Percentiles rank a stretch among this genome's conserved stretches.
phyloP scores from a whole-genome alignment of 768 basidiomycete genomes.

The Suillus variegatus region DNA sequence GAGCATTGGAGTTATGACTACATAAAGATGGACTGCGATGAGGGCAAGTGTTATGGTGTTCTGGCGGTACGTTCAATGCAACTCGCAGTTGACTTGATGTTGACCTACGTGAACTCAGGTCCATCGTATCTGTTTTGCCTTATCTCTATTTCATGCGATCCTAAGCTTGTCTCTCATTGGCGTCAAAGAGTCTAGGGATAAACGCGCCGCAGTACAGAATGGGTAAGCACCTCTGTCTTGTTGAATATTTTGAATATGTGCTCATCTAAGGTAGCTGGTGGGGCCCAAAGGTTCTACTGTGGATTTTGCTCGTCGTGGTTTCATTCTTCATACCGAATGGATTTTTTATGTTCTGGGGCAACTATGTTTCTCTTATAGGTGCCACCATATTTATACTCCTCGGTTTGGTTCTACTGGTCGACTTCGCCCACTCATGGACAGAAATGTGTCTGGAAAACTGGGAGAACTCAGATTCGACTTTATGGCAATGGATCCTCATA shows the following conservation, averaged over 20 bases:
- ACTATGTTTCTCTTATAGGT: slow-evolving; percentile 88
- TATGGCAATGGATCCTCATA: slow-evolving; percentile 97
- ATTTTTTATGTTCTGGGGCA: slow-evolving; percentile 98
- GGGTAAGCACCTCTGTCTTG: slow-evolving; percentile 54
- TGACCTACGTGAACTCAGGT: slow-evolving; percentile 47
- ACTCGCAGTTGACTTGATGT: slow-evolving; percentile 7
- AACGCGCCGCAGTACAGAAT: slow-evolving; percentile 95
- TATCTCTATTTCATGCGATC: slow-evolving; percentile 85
- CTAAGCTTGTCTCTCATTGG: slow-evolving; percentile 81
- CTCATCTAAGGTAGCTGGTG: slow-evolving; percentile 73
- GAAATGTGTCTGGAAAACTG: slow-evolving; percentile 96
- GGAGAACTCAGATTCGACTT: slow-evolving; percentile 82
- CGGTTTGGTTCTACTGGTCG: slow-evolving; percentile 94
- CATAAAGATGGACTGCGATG: slow-evolving; percentile 96
- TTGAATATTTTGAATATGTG: slow-evolving; percentile 7
- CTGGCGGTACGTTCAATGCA: slow-evolving; percentile 67
- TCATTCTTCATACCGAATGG: slow-evolving; percentile 96
- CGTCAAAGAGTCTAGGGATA: slow-evolving; percentile 87
- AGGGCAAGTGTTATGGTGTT: slow-evolving; percentile 94
- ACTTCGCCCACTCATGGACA: slow-evolving; percentile 98
- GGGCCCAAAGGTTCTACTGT: slow-evolving; percentile 94
- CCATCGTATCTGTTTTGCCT: slow-evolving; percentile 95
- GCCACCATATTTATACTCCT: slow-evolving; percentile 95
- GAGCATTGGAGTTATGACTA: slow-evolving; percentile 96
- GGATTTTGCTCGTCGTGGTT: slow-evolving; percentile 77